Evolutionary conservation across 306 rosid species (phyloP).

Genomic region (Datisca glomerata): DNA sequence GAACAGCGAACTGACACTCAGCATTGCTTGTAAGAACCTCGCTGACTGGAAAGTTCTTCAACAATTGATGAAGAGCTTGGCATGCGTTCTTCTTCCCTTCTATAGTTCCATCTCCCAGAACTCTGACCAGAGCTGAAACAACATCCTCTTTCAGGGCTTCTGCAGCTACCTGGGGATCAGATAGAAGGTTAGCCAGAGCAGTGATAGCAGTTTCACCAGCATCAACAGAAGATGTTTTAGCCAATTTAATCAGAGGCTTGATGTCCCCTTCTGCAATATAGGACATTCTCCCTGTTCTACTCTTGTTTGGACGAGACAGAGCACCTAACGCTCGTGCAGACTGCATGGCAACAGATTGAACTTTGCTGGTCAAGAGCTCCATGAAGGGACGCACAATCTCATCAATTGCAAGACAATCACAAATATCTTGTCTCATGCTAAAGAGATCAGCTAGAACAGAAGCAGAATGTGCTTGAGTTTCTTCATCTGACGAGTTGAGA

Average conservation of each 20-base stretch:
- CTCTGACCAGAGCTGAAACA: conserved; percentile 73
- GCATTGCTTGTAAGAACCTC: conserved; percentile 61
- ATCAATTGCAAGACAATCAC: conserved; percentile 76
- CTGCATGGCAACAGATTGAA: conserved; percentile 85
- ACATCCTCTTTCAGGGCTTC: conserved; percentile 71
- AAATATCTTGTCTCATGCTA: conserved; percentile 77
- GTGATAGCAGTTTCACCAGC: conserved; percentile 91
- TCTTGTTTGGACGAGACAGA: conserved; percentile 67
- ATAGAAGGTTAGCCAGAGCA: conserved; percentile 90
- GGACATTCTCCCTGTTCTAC: conserved; percentile 45
- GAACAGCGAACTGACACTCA: conserved; percentile 57
- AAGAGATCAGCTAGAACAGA: conserved; percentile 90
- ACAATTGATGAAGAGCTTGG: conserved; percentile 72
- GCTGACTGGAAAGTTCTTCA: conserved; percentile 68
- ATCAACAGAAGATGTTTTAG: conserved; percentile 79
- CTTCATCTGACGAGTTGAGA: conserved; percentile 70
- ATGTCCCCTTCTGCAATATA: conserved; percentile 73
- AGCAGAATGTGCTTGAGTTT: conserved; percentile 77
- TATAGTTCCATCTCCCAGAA: conserved; percentile 69
- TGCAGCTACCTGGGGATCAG: conserved; percentile 65
- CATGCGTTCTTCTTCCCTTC: conserved; percentile 86
- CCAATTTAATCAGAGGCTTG: conserved; percentile 71
- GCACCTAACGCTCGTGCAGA: conserved; percentile 91
- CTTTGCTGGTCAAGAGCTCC: conserved; percentile 85
- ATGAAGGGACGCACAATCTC: conserved; percentile 80